Evolutionary conservation across 352 stramenopile species (phyloP), one percentile per base, ranked within the genome.

Genomic region (Pythium apleroticum): DNA sequence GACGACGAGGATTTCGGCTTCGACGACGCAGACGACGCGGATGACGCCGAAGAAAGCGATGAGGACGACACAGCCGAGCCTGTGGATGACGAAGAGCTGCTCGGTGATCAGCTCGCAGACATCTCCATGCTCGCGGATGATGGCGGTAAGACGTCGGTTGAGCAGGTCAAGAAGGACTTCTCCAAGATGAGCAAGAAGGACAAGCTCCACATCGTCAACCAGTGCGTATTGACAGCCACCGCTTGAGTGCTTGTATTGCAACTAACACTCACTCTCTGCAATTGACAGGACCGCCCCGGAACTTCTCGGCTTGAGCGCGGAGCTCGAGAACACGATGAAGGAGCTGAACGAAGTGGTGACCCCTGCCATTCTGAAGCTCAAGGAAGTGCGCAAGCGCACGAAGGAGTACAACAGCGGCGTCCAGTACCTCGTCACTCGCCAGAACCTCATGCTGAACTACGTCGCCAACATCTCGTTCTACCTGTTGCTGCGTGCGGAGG

Each of bases 1-100:
- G 87, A 92, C 71, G 82, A 92, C 54, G 86, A 93, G 56, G 87
- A 96, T 65, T 94, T 94, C 72, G 87, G 76, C n/a, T 79, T 96
- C 52, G 76, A 69, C 10, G 63, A 69, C 2, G 62, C 37, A 14
- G 70, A 62, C 0, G 62, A 63, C 8, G 46, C 28, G 9, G 64
- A 50, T 4, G 81, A 81, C 14, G 73, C 80, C 4, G 65, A 72
- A 2, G 76, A 80, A 4, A 71, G 86, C 20, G 75, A 77, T 3
- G 73, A 85, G 3, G 74, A 81, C 2, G 71, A 82, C 3, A 60
- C 71, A 15, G 60, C 66, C 19, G 73, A 69, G 20, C 57, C 58
- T 5, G 60, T 85, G 43, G 83, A 95, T 39, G 86, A 93, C 39
- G 86, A 95, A 52, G 81, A 83, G 10, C 69, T 87, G 12, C 72